Conservation (phyloP, 306 rosid species). For the Erythrophleum fordii region DNA sequence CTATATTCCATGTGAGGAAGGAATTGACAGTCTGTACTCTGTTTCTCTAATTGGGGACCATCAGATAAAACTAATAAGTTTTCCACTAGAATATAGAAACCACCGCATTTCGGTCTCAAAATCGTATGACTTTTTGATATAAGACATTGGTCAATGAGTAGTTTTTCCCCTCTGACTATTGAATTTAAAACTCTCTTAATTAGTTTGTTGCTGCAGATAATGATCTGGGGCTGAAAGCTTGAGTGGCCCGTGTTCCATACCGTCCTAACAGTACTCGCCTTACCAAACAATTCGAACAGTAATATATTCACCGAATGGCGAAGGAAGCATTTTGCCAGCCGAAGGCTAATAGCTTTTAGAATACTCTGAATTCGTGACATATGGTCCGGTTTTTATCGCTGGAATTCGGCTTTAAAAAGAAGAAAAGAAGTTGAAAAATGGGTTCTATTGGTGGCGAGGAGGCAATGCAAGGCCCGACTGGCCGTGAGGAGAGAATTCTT, state of each 20-base stretch:
- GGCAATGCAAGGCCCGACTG: slow-evolving; percentile 46
- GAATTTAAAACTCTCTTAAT: slow-evolving; percentile 45
- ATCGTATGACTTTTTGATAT: slow-evolving; percentile 33
- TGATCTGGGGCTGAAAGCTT: slow-evolving; percentile 55
- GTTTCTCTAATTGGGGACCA: slow-evolving; percentile 44
- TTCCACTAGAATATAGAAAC: slow-evolving; percentile 48
- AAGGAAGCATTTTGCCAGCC: slow-evolving; percentile 7
- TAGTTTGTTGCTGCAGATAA: slow-evolving; percentile 64
- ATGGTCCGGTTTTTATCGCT: slow-evolving; percentile 37
- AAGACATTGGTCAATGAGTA: slow-evolving; percentile 37
- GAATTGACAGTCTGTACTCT: slow-evolving; percentile 62
- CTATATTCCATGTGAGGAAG: slow-evolving; percentile 54
- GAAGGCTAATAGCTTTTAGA: slow-evolving; percentile 31
- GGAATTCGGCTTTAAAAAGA: slow-evolving; percentile 45
- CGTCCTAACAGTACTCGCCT: slow-evolving; percentile 41
- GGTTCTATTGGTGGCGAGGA: slow-evolving; percentile 67
- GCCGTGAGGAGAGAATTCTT: slow-evolving; percentile 66
- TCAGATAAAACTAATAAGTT: slow-evolving; percentile 53
- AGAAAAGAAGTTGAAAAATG: slow-evolving; percentile 54
- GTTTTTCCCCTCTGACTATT: slow-evolving; percentile 33
- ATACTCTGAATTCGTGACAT: slow-evolving; percentile 34
- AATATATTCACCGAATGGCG: slow-evolving; percentile 35
- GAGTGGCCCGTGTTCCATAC: slow-evolving; percentile 45
- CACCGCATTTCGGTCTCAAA: slow-evolving; percentile 40
- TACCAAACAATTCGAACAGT: slow-evolving; percentile 34